These are phyloP conservation scores for Guyanaporus albipodus DNA, from an alignment of 768 basidiomycete species.

Conservation along the genomic window DNA sequence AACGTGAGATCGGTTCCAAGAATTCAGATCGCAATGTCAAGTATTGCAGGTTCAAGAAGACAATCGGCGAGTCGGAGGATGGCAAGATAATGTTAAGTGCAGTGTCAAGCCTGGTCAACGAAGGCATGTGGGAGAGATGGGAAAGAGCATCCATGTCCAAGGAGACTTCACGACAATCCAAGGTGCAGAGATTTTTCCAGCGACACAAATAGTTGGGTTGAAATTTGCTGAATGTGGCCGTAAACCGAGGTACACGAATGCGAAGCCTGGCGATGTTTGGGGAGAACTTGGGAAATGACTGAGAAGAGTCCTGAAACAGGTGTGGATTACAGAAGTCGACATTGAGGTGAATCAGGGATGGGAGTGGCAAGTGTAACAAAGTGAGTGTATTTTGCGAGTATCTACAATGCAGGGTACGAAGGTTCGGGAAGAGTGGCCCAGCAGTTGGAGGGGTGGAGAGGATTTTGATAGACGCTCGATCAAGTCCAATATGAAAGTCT, in stretches of 20 bases:
- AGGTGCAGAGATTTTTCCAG: neutral
- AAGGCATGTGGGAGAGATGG: neutral
- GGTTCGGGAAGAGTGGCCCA: neutral
- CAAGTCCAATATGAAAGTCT: neutral
- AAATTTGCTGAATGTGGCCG: neutral
- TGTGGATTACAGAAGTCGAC: neutral
- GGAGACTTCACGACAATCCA: neutral
- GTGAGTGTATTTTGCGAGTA: neutral
- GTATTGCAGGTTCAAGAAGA: neutral
- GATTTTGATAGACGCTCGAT: neutral
- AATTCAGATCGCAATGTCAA: neutral
- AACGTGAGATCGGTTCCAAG: neutral
- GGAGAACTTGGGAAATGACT: neutral
- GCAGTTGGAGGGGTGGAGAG: neutral
- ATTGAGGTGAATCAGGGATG: neutral
- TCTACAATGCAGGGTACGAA: neutral
- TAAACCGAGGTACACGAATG: neutral
- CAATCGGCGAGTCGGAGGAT: neutral
- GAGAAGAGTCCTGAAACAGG: neutral
- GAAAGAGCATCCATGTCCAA: neutral
- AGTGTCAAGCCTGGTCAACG: neutral
- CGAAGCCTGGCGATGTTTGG: neutral
- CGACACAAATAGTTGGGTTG: neutral
- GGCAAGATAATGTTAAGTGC: neutral
- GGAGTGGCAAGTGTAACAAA: neutral